phyloP scores from a whole-genome alignment of 305 asterid genomes.

The Fraxinus paxiana region DNA sequence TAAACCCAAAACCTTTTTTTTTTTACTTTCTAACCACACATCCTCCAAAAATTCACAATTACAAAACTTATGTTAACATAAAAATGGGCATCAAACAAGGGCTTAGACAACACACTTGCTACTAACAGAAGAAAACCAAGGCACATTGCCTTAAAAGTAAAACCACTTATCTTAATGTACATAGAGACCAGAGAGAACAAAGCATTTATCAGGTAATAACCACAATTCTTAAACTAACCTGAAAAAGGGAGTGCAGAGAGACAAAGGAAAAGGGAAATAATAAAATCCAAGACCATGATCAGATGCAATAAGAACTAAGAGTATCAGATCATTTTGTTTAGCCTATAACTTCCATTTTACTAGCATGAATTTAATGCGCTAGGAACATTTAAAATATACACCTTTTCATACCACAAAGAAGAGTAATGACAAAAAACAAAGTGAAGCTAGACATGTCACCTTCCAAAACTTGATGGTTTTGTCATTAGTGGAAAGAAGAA shows the following conservation, averaged over 20 bases:
- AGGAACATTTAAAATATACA: conserved; percentile 10
- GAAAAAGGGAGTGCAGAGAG: not conserved
- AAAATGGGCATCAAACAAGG: not conserved
- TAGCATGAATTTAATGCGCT: conserved; percentile 7
- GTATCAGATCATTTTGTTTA: conserved; percentile 20
- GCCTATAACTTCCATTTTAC: not conserved
- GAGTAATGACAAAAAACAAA: not conserved
- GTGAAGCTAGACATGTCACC: conserved; percentile 40
- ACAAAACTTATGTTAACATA: not conserved
- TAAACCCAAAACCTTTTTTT: not conserved
- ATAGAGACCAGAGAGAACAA: not conserved
- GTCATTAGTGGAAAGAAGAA: conserved; percentile 95
- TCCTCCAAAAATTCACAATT: not conserved
- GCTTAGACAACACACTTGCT: not conserved
- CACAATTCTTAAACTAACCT: not conserved
- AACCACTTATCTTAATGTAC: not conserved
- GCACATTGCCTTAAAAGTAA: not conserved
- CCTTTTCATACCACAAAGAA: not conserved
- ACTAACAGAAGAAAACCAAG: not conserved
- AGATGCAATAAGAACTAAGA: conserved; percentile 14
- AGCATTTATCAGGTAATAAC: not conserved
- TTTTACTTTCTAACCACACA: not conserved
- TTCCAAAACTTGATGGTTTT: conserved; percentile 95
- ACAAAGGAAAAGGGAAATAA: conserved; percentile 11
- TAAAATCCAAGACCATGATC: conserved; percentile 15